Conservation (phyloP, 306 rosid genomes). For the Rosa multiflora region DNA sequence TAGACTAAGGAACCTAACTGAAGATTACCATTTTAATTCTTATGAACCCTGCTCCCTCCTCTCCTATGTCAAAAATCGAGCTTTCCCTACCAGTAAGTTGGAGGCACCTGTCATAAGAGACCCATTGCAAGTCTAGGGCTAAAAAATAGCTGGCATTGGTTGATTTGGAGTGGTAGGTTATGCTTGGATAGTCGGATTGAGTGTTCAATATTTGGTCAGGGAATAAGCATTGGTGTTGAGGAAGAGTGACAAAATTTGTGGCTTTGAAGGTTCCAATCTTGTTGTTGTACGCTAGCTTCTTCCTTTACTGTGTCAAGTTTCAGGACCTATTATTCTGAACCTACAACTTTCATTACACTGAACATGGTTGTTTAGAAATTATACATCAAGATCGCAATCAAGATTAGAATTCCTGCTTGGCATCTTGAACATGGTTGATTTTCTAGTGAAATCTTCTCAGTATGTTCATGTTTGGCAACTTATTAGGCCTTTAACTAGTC, state of each 20-base stretch:
- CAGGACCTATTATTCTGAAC: neutral
- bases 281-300: constrained; percentile 11
- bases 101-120: neutral
- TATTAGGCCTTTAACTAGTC: neutral
- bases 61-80: neutral
- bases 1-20: neutral
- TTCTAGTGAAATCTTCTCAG: neutral
- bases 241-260: neutral
- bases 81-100: neutral
- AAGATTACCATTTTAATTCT: neutral
- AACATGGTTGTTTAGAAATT: neutral
- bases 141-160: neutral
- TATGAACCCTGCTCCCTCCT: neutral
- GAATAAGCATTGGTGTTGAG: constrained; percentile 15
- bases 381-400: neutral
- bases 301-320: neutral
- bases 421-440: neutral
- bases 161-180: constrained; percentile 7
- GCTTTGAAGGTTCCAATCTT: constrained; percentile 17
- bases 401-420: neutral
- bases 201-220: constrained; percentile 10
- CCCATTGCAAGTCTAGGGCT: neutral
- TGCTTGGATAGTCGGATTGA: neutral
- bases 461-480: neutral
- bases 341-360: neutral